These are phyloP conservation scores for Heterobasidion annosum DNA, from an alignment of 1,284 basidiomycete species.

Conservation along the genomic window DNA sequence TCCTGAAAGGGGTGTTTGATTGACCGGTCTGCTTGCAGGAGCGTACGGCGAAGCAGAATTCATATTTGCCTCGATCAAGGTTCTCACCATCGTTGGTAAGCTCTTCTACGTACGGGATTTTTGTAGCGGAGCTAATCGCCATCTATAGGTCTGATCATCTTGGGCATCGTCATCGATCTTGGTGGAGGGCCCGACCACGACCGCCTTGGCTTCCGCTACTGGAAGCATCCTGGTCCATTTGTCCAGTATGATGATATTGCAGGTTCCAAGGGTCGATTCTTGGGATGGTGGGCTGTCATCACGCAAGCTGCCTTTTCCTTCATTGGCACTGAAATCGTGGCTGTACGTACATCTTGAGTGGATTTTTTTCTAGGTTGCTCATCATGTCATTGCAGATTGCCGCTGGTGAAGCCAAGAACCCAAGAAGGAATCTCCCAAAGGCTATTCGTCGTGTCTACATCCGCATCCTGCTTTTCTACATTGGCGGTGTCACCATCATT, in stretches of 20 bases:
- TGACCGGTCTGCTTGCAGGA: constrained; percentile 14
- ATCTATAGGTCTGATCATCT: constrained; percentile 31
- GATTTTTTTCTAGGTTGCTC: neutral
- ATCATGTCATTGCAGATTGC: constrained; percentile 37
- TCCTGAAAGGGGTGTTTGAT: neutral
- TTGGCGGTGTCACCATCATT: constrained; percentile 48
- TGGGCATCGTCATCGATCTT: constrained; percentile 50
- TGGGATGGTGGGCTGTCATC: constrained; percentile 44
- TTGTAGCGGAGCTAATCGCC: neutral
- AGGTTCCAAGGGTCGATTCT: constrained; percentile 42
- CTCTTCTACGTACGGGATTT: neutral
- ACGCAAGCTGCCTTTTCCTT: constrained; percentile 66
- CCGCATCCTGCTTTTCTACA: constrained; percentile 73
- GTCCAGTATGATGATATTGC: constrained; percentile 29
- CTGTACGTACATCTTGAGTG: constrained; percentile 35
- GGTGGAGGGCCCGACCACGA: constrained; percentile 51
- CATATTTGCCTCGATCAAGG: constrained; percentile 51
- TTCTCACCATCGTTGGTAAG: constrained; percentile 34
- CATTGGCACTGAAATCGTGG: constrained; percentile 72
- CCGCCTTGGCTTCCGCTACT: constrained; percentile 40
- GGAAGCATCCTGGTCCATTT: constrained; percentile 50
- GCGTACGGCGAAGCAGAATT: constrained; percentile 52
- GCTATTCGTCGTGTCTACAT: constrained; percentile 63
- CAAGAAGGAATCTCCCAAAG: constrained; percentile 59
- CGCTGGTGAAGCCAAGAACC: constrained; percentile 65